Conservation (phyloP, 2,329 filamentous ascomycete species). For the Neopestalotiopsis sp. region DNA sequence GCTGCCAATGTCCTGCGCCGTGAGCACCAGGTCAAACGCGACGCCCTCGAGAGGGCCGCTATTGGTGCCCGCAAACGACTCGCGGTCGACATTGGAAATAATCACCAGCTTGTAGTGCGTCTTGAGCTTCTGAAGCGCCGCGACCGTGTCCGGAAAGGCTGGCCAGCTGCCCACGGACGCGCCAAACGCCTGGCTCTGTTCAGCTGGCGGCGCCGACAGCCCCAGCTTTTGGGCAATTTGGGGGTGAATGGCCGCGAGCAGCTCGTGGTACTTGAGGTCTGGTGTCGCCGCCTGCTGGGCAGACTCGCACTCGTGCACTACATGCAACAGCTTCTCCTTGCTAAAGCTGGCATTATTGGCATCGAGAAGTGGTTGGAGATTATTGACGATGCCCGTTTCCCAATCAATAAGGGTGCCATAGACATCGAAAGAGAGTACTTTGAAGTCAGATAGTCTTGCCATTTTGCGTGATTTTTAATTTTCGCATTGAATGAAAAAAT, state of each 20-base stretch:
- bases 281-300: constrained; percentile 59
- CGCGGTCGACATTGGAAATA: constrained; percentile 63
- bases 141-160: constrained; percentile 62
- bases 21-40: constrained; percentile 66
- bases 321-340: constrained; percentile 38
- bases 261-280: constrained; percentile 59
- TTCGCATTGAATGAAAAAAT: background rate
- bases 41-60: constrained; percentile 52
- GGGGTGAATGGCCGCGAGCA: constrained; percentile 56
- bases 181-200: constrained; percentile 53
- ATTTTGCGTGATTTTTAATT: background rate
- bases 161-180: constrained; percentile 56
- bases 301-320: constrained; percentile 41
- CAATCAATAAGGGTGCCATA: constrained; percentile 82
- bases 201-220: constrained; percentile 34
- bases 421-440: constrained; percentile 71
- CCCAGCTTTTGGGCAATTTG: constrained; percentile 49
- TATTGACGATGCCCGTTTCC: constrained; percentile 67
- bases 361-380: constrained; percentile 55
- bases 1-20: constrained; percentile 71
- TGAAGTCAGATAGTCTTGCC: constrained; percentile 21
- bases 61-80: constrained; percentile 51
- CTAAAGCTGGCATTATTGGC: constrained; percentile 38
- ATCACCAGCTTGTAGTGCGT: constrained; percentile 63
- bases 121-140: constrained; percentile 53